A percentile compares a stretch with the other conserved stretches of the same genome.
phyloP scores from a whole-genome alignment of 148 eudicot genomes.

The Cornus controversa region DNA sequence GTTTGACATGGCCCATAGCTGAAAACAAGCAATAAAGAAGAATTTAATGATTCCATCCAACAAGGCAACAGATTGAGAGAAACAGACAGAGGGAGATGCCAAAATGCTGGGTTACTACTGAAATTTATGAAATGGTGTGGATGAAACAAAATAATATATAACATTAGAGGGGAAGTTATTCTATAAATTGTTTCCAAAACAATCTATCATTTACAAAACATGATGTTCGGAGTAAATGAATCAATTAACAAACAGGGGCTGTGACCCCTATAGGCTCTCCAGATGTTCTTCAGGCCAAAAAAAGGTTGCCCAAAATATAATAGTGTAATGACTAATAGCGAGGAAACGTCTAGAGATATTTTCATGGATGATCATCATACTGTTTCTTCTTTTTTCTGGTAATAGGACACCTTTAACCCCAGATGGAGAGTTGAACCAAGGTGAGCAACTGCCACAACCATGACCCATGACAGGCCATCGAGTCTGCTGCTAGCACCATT shows the following conservation, averaged over 20 bases:
- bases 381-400: too few species aligned
- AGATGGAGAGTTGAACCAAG: not conserved
- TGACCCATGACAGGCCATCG: not conserved
- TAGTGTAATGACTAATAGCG: not conserved
- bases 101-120: not conserved
- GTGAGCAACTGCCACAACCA: not conserved
- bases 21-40: slow-evolving; percentile 26
- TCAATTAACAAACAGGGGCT: not conserved
- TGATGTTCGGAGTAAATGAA: not conserved
- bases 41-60: slow-evolving; percentile 10
- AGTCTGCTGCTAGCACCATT: not conserved
- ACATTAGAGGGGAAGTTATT: not conserved
- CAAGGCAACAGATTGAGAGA: slow-evolving; percentile 2
- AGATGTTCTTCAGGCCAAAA: not conserved
- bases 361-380: not conserved
- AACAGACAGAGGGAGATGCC: not conserved
- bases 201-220: not conserved
- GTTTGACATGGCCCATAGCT: slow-evolving; percentile 99
- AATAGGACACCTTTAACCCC: not conserved
- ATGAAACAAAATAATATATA: not conserved
- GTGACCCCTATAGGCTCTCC: not conserved
- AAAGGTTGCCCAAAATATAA: not conserved
- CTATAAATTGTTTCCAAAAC: too few species aligned
- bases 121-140: not conserved
- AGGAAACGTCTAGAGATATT: not conserved